phyloP scores from a whole-genome alignment of 306 rosid species.

The Ammopiptanthus mongolicus region DNA sequence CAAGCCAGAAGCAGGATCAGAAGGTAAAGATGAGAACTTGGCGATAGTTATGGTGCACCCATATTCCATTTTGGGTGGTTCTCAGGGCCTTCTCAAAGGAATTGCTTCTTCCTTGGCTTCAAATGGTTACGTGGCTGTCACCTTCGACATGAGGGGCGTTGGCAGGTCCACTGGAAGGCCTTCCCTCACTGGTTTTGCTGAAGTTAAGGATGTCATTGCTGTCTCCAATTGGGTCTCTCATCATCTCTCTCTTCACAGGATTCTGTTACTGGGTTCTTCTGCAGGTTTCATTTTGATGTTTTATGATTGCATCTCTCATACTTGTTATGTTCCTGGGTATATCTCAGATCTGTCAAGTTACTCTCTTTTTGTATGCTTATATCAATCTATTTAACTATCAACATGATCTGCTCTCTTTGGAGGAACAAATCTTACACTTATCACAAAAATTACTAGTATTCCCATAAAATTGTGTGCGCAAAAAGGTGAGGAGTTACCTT shows the following conservation, averaged over 20 bases:
- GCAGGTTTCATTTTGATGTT: constrained; percentile 55
- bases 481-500: not conserved
- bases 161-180: constrained; percentile 72
- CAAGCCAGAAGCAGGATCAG: constrained; percentile 43
- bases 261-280: constrained; percentile 82
- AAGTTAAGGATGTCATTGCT: constrained; percentile 69
- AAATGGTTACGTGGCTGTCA: constrained; percentile 53
- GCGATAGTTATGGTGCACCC: constrained; percentile 89
- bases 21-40: constrained; percentile 4
- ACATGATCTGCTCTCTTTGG: not conserved
- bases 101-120: constrained; percentile 68
- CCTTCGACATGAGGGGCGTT: constrained; percentile 90
- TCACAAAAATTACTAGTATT: too few species aligned
- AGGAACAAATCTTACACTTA: too few species aligned
- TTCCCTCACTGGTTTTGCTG: constrained; percentile 77
- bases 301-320: not conserved
- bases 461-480: too few species aligned
- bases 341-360: constrained; percentile 32
- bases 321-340: not conserved
- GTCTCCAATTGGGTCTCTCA: constrained; percentile 60
- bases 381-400: not conserved
- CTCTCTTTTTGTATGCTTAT: not conserved
- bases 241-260: constrained; percentile 28
- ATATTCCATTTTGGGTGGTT: constrained; percentile 82
- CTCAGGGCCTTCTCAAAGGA: constrained; percentile 80